These are phyloP conservation scores for Discostella stelligeroides DNA, from an alignment of 108 stramenopile species.

Conservation along the genomic window DNA sequence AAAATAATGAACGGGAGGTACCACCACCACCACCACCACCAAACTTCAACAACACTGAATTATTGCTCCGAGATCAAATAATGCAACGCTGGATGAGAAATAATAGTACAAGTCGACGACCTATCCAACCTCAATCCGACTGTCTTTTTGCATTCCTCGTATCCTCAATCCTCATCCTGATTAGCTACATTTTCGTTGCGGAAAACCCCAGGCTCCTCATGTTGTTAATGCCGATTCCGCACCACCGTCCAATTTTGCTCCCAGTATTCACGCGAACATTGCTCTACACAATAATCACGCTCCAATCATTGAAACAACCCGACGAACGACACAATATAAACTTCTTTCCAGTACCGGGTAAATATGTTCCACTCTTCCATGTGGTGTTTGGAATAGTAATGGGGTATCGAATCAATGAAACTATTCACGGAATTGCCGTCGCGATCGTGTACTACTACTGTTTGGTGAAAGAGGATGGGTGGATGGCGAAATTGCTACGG, in stretches of 20 bases:
- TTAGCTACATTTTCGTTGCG: conserved; percentile 27
- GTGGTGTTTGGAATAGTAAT: conserved; percentile 31
- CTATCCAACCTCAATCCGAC: conserved; percentile 20
- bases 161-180: conserved; percentile 27
- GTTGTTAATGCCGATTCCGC: conserved; percentile 7
- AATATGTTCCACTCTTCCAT: conserved; percentile 44
- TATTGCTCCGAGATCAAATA: conserved; percentile 8
- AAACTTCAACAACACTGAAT: conserved; percentile 10
- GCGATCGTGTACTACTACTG: conserved; percentile 15
- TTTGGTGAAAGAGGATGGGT: conserved; percentile 30
- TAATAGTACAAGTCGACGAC: neutral
- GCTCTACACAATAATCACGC: conserved; percentile 35
- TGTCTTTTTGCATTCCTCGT: conserved; percentile 32
- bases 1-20: neutral
- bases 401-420: conserved; percentile 45
- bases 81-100: neutral
- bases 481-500: conserved; percentile 19
- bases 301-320: conserved; percentile 29
- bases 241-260: conserved; percentile 5
- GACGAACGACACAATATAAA: conserved; percentile 31
- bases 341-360: conserved; percentile 45
- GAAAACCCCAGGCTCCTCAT: conserved; percentile 28
- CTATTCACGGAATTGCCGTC: conserved; percentile 32
- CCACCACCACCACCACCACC: too few relatives aligned
- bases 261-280: conserved; percentile 45